A percentile compares a stretch with the other conserved stretches of the same genome.
These are phyloP conservation scores for Euphorbia lathyris DNA, from an alignment of 345 rosid genomes.

Conservation along the genomic window DNA sequence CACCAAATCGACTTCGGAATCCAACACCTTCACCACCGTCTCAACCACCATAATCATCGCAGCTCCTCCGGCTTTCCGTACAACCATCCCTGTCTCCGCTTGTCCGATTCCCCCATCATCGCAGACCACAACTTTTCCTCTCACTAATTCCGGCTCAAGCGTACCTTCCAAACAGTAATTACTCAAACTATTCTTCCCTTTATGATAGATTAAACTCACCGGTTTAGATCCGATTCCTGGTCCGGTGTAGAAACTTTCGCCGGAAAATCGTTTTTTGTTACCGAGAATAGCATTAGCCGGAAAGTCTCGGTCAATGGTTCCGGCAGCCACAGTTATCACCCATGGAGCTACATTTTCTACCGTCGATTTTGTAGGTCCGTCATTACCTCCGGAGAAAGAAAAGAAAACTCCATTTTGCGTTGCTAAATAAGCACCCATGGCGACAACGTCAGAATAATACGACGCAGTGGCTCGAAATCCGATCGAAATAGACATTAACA, in stretches of 20 bases:
- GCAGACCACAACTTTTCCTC: constrained; percentile 71
- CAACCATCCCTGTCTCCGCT: constrained; percentile 68
- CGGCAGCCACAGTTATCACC: constrained; percentile 88
- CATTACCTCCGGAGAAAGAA: constrained; percentile 70
- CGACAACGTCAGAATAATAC: constrained; percentile 52
- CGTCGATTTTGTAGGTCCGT: constrained; percentile 55
- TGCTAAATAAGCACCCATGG: constrained; percentile 62
- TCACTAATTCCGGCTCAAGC: constrained; percentile 49
- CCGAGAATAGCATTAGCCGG: constrained; percentile 65
- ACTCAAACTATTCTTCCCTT: constrained; percentile 35
- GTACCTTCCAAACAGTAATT: constrained; percentile 67
- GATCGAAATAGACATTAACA: constrained; percentile 68
- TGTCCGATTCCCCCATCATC: constrained; percentile 64
- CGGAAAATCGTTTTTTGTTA: constrained; percentile 35
- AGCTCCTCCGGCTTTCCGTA: constrained; percentile 69
- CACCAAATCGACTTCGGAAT: constrained; percentile 63
- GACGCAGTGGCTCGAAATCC: constrained; percentile 42
- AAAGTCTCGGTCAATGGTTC: constrained; percentile 73
- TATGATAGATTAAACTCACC: constrained; percentile 48
- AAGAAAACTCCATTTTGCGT: constrained; percentile 70
- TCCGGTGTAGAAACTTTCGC: constrained; percentile 70
- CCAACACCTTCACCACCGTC: constrained; percentile 44
- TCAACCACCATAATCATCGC: constrained; percentile 71
- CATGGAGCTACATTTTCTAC: constrained; percentile 84
- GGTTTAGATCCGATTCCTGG: constrained; percentile 48